Base-by-base conservation (phyloP, 164 flowering plant genomes). In the Taxillus chinensis region DNA sequence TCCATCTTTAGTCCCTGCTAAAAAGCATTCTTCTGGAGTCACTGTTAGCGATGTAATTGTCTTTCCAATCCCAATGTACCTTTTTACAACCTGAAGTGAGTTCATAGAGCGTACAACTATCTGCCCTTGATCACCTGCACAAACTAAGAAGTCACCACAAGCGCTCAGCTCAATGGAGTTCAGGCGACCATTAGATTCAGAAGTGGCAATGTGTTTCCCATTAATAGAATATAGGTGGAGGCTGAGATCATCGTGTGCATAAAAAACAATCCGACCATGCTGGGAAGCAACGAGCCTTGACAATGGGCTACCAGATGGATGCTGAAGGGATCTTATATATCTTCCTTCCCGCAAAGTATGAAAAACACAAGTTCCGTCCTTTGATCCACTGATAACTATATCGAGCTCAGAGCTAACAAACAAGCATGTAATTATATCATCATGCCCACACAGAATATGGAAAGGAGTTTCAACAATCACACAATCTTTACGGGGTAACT, bases 81-180 rank as follows among this genome's bases (percentile, higher is more conserved):
- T 86, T 55, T 69, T 74, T 42, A 93, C 80, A 57, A 86, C 75
- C 68, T 90, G 93, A 45, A 93, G 90, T 38, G 95, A 82, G 73
- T 80, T 79, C 97, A 93, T 90, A 45, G 96, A 86, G 51, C 99
- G 83, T 9, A 93, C 87, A 66, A 82, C 75, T 62, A 93, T 78
- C 65, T 93, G 97, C 56, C 99, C 99, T 67, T 90, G 97, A 74
- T 93, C 99, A 57, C 99, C 97, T 2, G 95, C 93, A 75, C 93
- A 89, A 62, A 82, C 91, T 68, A 93, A 73, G 73, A 84, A 93
- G 70, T 90, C 90, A 17, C 99, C 99, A 68, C 97, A 91, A 51
- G 67, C 63, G 69, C 99, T 90, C 53, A 93, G 75, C 60, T 90
- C 87, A 55, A 93, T 68, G 73, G 92, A 87, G 71, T 86, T 86